Evolutionary conservation across 1,139 yeast genomes (phyloP).

Genomic region (Blastobotrys aristatus): DNA sequence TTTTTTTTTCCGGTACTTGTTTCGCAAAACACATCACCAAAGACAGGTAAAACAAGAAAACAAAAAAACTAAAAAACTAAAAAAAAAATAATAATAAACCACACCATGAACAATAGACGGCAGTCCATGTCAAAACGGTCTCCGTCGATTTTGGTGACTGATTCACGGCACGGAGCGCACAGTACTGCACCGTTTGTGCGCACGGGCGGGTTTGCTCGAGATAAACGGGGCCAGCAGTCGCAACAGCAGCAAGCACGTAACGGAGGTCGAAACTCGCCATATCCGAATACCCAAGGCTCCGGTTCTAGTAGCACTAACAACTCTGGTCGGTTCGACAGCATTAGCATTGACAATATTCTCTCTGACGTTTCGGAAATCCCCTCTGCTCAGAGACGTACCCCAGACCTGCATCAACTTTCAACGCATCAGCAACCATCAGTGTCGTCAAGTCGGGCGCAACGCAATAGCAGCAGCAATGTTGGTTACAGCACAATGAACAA

Average conservation of each 20-base stretch:
- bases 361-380: constrained; percentile 83
- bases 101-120: constrained; percentile 21
- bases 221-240: constrained; percentile 9
- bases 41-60: background rate
- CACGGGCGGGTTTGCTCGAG: constrained; percentile 12
- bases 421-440: background rate
- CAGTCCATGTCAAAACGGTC: constrained; percentile 77
- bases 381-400: constrained; percentile 54
- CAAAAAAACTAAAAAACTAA: background rate
- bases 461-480: background rate
- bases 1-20: background rate
- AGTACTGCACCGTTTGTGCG: constrained; percentile 74
- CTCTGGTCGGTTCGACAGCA: constrained; percentile 21
- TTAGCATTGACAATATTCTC: constrained; percentile 40
- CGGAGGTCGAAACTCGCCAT: background rate
- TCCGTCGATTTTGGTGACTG: constrained; percentile 91
- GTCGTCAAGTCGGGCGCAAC: background rate
- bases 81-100: background rate
- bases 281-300: background rate
- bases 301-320: background rate
- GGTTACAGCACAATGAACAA: background rate
- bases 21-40: background rate
- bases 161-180: constrained; percentile 57
- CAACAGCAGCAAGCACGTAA: background rate
- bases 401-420: background rate